Evolutionary conservation across 1,139 yeast species (phyloP), one percentile per base, ranked within the genome.

Genomic region (Candida albicans): DNA sequence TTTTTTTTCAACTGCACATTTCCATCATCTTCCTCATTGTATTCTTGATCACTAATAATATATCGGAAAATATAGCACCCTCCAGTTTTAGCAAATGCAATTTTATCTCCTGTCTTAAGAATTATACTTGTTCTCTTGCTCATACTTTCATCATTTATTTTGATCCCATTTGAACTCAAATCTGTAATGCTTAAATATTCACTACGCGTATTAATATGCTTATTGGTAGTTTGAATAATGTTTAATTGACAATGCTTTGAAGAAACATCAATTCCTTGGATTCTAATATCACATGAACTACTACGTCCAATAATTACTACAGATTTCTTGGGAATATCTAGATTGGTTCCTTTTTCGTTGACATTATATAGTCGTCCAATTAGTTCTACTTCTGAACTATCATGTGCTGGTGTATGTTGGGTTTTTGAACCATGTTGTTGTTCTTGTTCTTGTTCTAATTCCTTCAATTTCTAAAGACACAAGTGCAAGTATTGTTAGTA

Each of bases 81-180:
- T 13, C 79, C 77, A 12, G 72, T 68, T 42, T 77, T 76, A 8
- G 90, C 91, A 64, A 86, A 81, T 1, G 73, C 68, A 1, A 86
- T 50, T 49, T 75, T 75, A 57, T 85, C 91, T 3, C 91, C 91
- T 51, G 83, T 79, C 47, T 78, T 73, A 41, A 84, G 58, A 25
- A 84, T 57, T 8, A 67, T 65, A 31, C 70, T 72, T 18, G 76
- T 71, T 11, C 73, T 73, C 37, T 70, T 75, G 0, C 82, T 82
- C 2, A 84, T 55, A 37, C 69, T 58, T 33, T 73, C 76, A 12
- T 80, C 87, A 54, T 85, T 86, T 12, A 85, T 67, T 52, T 68
- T 82, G 0, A 87, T 77, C 1, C 93, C 93, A 56, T 85, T 85
- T 5, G 87, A 68, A 51, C 89, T 82, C 37, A 70, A 54, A 58